Evolutionary conservation across 352 stramenopile species (phyloP).

Genomic region (Pythium dissimile): DNA sequence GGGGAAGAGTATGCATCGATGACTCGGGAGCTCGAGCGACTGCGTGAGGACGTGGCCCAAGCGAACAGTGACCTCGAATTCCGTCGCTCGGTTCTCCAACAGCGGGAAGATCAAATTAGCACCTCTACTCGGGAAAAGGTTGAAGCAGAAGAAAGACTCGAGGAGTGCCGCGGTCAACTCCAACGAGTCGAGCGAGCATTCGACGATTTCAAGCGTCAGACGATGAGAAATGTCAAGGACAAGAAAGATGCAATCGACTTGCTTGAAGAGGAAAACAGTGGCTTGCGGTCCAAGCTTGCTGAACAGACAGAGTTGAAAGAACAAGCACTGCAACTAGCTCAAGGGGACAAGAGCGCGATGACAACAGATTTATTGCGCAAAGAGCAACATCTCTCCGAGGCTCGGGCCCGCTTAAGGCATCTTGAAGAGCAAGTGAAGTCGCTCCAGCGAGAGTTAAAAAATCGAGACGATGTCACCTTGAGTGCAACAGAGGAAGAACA

Average conservation of each 20-base stretch:
- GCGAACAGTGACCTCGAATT: slow-evolving; percentile 13
- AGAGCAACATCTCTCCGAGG: slow-evolving; percentile 19
- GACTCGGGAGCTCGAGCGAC: background rate
- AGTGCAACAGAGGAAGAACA: slow-evolving; percentile 6
- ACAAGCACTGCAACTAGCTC: slow-evolving; percentile 20
- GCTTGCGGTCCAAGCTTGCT: slow-evolving; percentile 6
- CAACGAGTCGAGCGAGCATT: slow-evolving; percentile 22
- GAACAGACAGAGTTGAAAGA: slow-evolving; percentile 21
- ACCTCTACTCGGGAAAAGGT: background rate
- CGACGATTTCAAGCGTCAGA: slow-evolving; percentile 47
- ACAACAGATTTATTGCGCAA: slow-evolving; percentile 18
- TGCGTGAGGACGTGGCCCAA: slow-evolving; percentile 10
- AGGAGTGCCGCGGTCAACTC: slow-evolving; percentile 17
- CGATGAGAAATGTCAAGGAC: slow-evolving; percentile 35
- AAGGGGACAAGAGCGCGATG: slow-evolving; percentile 22
- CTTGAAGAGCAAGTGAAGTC: slow-evolving; percentile 22
- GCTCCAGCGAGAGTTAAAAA: slow-evolving; percentile 17
- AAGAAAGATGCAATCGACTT: slow-evolving; percentile 37
- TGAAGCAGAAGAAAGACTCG: slow-evolving; percentile 10
- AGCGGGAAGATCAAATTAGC: slow-evolving; percentile 5
- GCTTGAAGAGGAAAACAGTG: slow-evolving; percentile 38
- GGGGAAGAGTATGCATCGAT: slow-evolving; percentile 3
- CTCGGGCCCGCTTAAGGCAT: slow-evolving; percentile 12
- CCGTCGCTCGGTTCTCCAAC: slow-evolving; percentile 4
- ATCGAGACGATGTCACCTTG: slow-evolving; percentile 4